Evolutionary conservation across 768 basidiomycete species (phyloP), one percentile per base, ranked within the genome.

Genomic region (Mycena maculata): DNA sequence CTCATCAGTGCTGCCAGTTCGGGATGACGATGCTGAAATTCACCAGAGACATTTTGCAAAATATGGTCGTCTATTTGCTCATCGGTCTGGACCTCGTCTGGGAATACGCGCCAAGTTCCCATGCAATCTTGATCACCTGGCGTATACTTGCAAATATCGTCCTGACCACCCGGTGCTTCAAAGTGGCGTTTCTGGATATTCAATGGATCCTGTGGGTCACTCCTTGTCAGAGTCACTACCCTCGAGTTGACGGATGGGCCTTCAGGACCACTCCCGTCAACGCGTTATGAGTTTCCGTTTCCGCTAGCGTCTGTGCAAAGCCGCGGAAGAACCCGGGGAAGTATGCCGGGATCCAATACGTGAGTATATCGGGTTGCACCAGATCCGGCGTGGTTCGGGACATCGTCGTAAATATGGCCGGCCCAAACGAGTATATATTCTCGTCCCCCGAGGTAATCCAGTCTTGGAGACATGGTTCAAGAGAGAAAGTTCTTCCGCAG

Each of bases 351-450:
- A 27, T 13, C 49, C 65, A 76, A 38, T 78, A 76, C 2, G 73
- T 73, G 59, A 78, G 50, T 42, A 77, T 63, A 55, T 78, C 73
- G 4, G 74, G 76, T 25, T 70, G 74, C 20, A 69, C 42, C n/a
- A 68, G 57, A 45, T 27, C 71, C 3, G 71, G 47, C 27, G 61
- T 58, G 18, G 74, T 73, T 52, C 74, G 59, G 3, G 73, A 52
- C 38, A 69, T 70, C n/a, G 72, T 61, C n/a, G 63, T 67, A n/a
- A 68, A 65, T 2, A 76, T 20, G 13, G 69, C 62, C 4, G 72
- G 67, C 33, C 71, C 62, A 27, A 78, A 75, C 7, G 76, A 73
- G 71, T 77, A 77, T 18, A 69, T 57, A 30, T 77, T 78, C n/a
- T 68, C 23, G 52, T 74, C 70, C 38, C 65, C 54, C 4, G 54